These are phyloP conservation scores for Phytophthora pini DNA, from an alignment of 352 stramenopile genomes.

Conservation along the genomic window DNA sequence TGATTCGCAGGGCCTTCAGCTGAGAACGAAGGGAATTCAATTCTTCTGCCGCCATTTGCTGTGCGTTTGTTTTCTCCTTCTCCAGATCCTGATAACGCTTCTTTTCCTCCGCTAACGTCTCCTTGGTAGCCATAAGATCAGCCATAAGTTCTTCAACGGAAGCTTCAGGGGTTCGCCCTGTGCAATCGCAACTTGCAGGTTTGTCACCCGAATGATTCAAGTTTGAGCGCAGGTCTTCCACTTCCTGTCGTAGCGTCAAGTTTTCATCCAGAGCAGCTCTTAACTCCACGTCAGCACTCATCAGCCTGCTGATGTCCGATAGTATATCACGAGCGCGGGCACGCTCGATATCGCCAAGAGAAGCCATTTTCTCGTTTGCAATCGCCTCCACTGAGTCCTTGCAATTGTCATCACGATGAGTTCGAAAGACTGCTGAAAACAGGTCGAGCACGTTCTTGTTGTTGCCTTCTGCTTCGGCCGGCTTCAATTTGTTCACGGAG, in stretches of 20 bases:
- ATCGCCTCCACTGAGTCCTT: conserved; percentile 29
- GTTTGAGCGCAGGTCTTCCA: conserved; percentile 43
- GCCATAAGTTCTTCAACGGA: conserved; percentile 24
- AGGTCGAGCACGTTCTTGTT: conserved; percentile 43
- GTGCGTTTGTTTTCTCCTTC: conserved; percentile 23
- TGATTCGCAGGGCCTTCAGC: conserved; percentile 30
- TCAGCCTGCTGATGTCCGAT: conserved; percentile 38
- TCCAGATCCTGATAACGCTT: conserved; percentile 28
- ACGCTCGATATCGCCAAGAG: conserved; percentile 28
- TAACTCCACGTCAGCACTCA: conserved; percentile 25
- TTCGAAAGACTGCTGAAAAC: conserved; percentile 41
- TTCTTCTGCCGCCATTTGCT: conserved; percentile 46
- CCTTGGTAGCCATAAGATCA: conserved; percentile 25
- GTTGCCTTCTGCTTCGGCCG: not conserved
- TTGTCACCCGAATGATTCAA: conserved; percentile 3
- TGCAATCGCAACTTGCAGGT: conserved; percentile 13
- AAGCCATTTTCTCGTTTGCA: conserved; percentile 31
- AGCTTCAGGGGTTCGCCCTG: conserved; percentile 2
- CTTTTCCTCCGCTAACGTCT: conserved; percentile 29
- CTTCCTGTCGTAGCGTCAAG: conserved; percentile 46
- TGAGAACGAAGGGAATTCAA: conserved; percentile 31
- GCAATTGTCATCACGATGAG: conserved; percentile 26
- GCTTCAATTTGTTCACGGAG: not conserved
- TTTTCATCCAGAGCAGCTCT: conserved; percentile 45
- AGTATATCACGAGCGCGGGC: conserved; percentile 39